phyloP scores from a whole-genome alignment of 352 stramenopile species.

The Globisporangium lucens region DNA sequence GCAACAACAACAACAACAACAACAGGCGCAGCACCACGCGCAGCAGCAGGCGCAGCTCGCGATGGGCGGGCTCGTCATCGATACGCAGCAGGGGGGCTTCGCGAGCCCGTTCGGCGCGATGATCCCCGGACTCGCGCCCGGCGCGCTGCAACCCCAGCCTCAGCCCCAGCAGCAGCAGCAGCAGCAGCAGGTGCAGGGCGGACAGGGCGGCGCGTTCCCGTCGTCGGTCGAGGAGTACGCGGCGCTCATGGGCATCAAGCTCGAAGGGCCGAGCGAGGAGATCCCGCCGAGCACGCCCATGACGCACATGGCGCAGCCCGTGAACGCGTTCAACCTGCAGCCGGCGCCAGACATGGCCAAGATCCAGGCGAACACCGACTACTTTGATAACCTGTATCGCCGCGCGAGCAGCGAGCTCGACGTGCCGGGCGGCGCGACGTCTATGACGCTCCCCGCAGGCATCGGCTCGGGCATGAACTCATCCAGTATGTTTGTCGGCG shows the following conservation, averaged over 20 bases:
- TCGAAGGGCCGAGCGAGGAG: constrained; percentile 55
- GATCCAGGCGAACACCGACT: constrained; percentile 78
- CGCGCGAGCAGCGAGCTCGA: constrained; percentile 36
- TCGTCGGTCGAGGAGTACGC: constrained; percentile 78
- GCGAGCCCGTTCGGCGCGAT: constrained; percentile 54
- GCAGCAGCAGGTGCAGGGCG: constrained; percentile 18
- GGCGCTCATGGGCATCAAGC: constrained; percentile 80
- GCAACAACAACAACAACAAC: too few species aligned
- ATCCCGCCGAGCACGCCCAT: constrained; percentile 20
- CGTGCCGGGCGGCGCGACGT: constrained; percentile 32
- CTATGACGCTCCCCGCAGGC: constrained; percentile 61
- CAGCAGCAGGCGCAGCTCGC: constrained; percentile 8
- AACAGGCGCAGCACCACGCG: constrained; percentile 16
- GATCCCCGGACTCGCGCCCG: constrained; percentile 33
- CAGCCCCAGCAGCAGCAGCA: constrained; percentile 30
- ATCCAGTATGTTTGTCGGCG: constrained; percentile 33
- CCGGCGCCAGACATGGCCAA: constrained; percentile 46
- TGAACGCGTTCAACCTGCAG: constrained; percentile 36
- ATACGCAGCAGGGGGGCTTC: constrained; percentile 28
- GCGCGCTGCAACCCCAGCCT: constrained; percentile 18
- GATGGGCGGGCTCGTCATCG: constrained; percentile 17
- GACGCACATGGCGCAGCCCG: constrained; percentile 25
- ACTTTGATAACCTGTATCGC: constrained; percentile 78
- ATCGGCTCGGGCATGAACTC: constrained; percentile 62
- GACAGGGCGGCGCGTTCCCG: constrained; percentile 19